Conservation (phyloP, 1,284 basidiomycete genomes). For the Ceratobasidium papillatum region DNA sequence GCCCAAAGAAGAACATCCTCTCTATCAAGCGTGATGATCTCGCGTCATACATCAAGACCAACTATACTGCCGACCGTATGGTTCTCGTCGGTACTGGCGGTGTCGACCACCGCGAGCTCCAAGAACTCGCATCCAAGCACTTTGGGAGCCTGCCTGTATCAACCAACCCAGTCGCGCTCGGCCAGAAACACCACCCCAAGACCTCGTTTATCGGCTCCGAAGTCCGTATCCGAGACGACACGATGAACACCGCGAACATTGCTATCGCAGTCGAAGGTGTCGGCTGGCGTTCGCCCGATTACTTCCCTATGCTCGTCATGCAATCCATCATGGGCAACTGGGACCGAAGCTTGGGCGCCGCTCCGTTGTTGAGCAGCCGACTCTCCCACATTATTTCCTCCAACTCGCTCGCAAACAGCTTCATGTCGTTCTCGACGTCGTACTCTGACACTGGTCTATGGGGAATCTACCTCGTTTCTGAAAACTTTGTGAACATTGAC, state of each 20-base stretch:
- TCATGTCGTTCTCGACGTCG: slow-evolving; percentile 99
- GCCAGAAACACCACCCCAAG: slow-evolving; percentile 74
- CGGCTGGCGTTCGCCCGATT: slow-evolving; percentile 97
- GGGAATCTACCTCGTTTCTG: slow-evolving; percentile 97
- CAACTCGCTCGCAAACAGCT: slow-evolving; percentile 98
- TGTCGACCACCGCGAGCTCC: slow-evolving; percentile 91
- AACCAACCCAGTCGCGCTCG: slow-evolving; percentile 87
- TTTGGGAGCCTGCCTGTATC: slow-evolving; percentile 92
- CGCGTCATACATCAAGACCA: slow-evolving; percentile 91
- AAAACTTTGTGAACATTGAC: slow-evolving; percentile 93
- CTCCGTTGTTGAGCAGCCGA: slow-evolving; percentile 88
- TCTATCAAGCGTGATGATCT: slow-evolving; percentile 96
- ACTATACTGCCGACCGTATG: slow-evolving; percentile 99
- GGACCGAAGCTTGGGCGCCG: slow-evolving; percentile 96
- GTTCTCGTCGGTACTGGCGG: slow-evolving; percentile 97
- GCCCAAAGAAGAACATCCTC: slow-evolving; percentile 95
- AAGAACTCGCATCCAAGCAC: slow-evolving; percentile 94
- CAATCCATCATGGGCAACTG: slow-evolving; percentile 99
- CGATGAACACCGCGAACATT: slow-evolving; percentile 87
- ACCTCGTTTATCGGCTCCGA: slow-evolving; percentile 93
- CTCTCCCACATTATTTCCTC: slow-evolving; percentile 91
- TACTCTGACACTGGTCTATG: slow-evolving; percentile 99
- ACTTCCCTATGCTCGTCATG: slow-evolving; percentile 99
- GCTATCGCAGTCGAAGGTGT: slow-evolving; percentile 99
- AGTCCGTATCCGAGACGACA: slow-evolving; percentile 95